Conservation (phyloP, 495 filamentous ascomycete genomes). For the Tuber borchii region DNA sequence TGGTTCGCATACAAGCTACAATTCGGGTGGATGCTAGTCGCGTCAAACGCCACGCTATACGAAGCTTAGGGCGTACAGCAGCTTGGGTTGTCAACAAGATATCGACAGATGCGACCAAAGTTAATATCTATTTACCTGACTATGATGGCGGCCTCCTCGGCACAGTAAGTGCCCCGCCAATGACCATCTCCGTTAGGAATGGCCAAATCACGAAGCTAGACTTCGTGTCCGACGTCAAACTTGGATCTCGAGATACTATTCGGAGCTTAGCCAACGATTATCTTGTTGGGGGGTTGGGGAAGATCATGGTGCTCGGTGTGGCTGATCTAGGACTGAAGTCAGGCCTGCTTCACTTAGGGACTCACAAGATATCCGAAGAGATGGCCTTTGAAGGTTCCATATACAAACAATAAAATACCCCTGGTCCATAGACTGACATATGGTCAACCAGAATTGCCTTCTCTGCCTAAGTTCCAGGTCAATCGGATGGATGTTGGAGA, state of each 20-base stretch:
- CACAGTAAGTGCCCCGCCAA: conserved; percentile 63
- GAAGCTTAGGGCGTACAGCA: conserved; percentile 66
- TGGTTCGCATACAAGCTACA: conserved; percentile 68
- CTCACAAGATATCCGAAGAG: conserved; percentile 62
- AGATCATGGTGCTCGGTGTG: conserved; percentile 62
- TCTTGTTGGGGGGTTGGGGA: conserved; percentile 66
- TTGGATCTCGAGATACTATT: conserved; percentile 70
- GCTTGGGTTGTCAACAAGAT: conserved; percentile 74
- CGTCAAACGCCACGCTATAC: conserved; percentile 61
- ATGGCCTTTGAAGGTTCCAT: conserved; percentile 66
- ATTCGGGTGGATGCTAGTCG: conserved; percentile 70
- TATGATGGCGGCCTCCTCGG: conserved; percentile 73
- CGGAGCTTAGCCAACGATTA: conserved; percentile 80
- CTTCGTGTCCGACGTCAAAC: conserved; percentile 64
- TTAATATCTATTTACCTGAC: conserved; percentile 75
- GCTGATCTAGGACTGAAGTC: conserved; percentile 65
- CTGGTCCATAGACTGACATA: conserved; percentile 26
- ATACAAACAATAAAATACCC: conserved; percentile 27
- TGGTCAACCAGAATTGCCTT: conserved; percentile 56
- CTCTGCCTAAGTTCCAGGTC: conserved; percentile 70
- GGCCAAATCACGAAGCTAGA: conserved; percentile 69
- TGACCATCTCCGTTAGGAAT: conserved; percentile 68
- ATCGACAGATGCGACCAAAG: conserved; percentile 60
- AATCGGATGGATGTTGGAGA: conserved; percentile 69
- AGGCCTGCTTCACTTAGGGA: conserved; percentile 68